These are phyloP conservation scores for Gossypium gossypioides DNA, from an alignment of 441 rosid species.

Conservation along the genomic window DNA sequence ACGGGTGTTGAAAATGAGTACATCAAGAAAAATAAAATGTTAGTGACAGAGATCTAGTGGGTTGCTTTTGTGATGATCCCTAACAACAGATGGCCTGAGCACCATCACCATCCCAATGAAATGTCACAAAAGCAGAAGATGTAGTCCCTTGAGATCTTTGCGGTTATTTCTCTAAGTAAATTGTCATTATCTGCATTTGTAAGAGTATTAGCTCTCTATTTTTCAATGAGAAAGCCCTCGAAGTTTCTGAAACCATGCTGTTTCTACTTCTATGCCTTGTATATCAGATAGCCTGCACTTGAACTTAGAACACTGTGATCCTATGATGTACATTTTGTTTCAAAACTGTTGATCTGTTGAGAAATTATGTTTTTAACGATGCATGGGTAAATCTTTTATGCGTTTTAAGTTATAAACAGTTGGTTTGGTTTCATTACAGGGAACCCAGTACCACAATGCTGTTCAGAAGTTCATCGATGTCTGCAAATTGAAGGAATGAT, in stretches of 20 bases:
- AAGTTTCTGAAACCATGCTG: not conserved
- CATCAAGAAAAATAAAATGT: too few relatives aligned
- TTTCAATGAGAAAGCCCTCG: not conserved
- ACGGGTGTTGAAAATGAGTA: too few relatives aligned
- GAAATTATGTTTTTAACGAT: not conserved
- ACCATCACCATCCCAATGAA: not conserved
- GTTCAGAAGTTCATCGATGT: constrained; percentile 64
- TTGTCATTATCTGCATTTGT: not conserved
- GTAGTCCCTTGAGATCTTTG: not conserved
- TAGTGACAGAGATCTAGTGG: not conserved
- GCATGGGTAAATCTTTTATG: not conserved
- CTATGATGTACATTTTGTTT: not conserved
- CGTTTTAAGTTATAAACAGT: not conserved
- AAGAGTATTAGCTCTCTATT: not conserved
- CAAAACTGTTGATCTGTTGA: not conserved
- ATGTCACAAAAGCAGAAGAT: not conserved
- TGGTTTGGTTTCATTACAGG: constrained; percentile 27
- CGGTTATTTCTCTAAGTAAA: too few relatives aligned
- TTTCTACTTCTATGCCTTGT: not conserved
- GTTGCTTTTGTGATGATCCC: not conserved
- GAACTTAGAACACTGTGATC: not conserved
- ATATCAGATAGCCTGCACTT: not conserved
- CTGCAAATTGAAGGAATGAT: constrained; percentile 57
- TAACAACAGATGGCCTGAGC: not conserved
- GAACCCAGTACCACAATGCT: constrained; percentile 71